Base-by-base conservation (phyloP, 225 moss, liverwort and hornwort species). In the Marchantia paleacea region DNA sequence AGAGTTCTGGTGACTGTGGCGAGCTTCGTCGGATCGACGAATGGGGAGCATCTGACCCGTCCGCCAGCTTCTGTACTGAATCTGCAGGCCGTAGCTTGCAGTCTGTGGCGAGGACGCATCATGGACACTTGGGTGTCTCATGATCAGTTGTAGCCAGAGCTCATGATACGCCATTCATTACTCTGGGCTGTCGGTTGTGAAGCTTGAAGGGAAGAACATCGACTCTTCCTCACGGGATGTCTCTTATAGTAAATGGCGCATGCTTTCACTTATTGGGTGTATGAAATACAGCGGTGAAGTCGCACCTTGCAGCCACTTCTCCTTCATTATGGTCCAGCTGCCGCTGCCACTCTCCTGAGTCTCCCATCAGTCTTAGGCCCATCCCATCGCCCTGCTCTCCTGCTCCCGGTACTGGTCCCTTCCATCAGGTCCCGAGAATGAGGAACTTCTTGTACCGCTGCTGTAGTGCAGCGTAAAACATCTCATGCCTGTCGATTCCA, bases 101-200 rank as follows among this genome's bases (percentile, higher is more conserved):
- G 74, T 74, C 74, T 54, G 52, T 13, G 8, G 12, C 52, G 25
- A 24, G 24, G 0, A 6, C 53, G 25, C 51, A 72, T 72, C 49
- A 48, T 20, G 72, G 28, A 74, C 74, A 14, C 74, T 25, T 52
- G 12, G 54, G 74, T 20, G 74, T 74, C 74, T 74, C 74, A 74
- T 74, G 74, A 74, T 74, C 53, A 19, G 49, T n/a, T 72, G 14
- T 19, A 72, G 72, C 72, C 48, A 50, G 72, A 50, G 48, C 48
- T 72, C 66, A 72, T 72, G 72, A 72, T 72, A 72, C 72, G 72
- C 51, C 72, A 72, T 72, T 49, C 72, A 72, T 72, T 72, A 52
- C 72, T 11, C 30, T 48, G 48, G 51, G 72, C 72, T 72, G 72
- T 72, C 48, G 72, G 72, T 50, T 72, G 72, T 72, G 48, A 72